Conservation (phyloP, 805 yeast species). For the Crinitomyces ghanaensis region DNA sequence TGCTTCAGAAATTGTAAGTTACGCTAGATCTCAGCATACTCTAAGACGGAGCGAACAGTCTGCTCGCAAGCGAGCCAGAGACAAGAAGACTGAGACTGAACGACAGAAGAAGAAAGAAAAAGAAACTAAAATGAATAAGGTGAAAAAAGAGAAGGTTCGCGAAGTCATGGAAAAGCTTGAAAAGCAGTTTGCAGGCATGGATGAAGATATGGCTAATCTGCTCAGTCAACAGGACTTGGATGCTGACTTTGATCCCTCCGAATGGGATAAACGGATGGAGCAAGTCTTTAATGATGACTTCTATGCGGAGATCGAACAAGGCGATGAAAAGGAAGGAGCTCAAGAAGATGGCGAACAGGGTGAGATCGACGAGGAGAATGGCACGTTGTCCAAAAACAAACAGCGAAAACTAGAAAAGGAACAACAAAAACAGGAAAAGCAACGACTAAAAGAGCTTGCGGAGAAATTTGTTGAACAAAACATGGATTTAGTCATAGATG, state of each 20-base stretch:
- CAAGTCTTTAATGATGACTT: slow-evolving; percentile 78
- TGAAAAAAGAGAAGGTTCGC: slow-evolving; percentile 65
- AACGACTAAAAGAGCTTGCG: slow-evolving; percentile 52
- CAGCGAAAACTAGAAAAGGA: slow-evolving; percentile 40
- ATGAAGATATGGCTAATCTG: slow-evolving; percentile 45
- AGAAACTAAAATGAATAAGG: slow-evolving; percentile 52
- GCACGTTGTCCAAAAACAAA: slow-evolving; percentile 11
- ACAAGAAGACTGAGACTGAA: slow-evolving; percentile 47
- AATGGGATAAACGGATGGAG: slow-evolving; percentile 82
- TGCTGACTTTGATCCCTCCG: slow-evolving; percentile 80
- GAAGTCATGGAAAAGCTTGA: slow-evolving; percentile 62
- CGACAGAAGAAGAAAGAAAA: slow-evolving; percentile 41
- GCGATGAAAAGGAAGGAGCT: slow-evolving; percentile 20
- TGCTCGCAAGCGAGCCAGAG: slow-evolving; percentile 73
- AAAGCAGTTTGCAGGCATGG: slow-evolving; percentile 53
- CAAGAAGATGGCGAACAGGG: slow-evolving; percentile 18
- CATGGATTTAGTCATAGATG: slow-evolving; percentile 39
- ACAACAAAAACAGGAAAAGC: slow-evolving; percentile 51
- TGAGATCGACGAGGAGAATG: slow-evolving; percentile 11
- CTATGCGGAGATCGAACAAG: slow-evolving; percentile 40
- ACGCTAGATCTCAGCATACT: slow-evolving; percentile 88
- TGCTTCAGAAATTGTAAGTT: slow-evolving; percentile 81
- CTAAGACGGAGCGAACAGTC: slow-evolving; percentile 69
- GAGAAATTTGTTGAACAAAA: slow-evolving; percentile 70
- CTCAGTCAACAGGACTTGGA: slow-evolving; percentile 61